phyloP scores from a whole-genome alignment of 163 green algal genomes.

The Trebouxiophyceae sp. region DNA sequence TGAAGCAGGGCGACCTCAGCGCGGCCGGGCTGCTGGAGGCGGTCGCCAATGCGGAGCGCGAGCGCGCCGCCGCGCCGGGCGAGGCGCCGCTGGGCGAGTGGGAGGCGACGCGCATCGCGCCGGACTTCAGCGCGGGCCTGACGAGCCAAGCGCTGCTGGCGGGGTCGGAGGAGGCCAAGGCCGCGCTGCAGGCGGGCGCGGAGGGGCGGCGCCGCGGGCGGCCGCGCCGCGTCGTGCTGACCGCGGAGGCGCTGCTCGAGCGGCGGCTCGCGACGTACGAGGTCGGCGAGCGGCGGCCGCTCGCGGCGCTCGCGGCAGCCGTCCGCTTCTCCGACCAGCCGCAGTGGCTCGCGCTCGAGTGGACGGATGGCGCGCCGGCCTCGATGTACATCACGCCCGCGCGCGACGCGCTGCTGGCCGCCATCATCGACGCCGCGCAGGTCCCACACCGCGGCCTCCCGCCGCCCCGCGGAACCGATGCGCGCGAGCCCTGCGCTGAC shows the following conservation, averaged over 20 bases:
- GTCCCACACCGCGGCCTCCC: slow-evolving; percentile 57
- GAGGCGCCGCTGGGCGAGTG: slow-evolving; percentile 61
- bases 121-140: background rate
- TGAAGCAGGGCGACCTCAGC: slow-evolving; percentile 11
- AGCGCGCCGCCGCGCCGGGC: slow-evolving; percentile 25
- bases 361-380: slow-evolving; percentile 44
- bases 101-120: slow-evolving; percentile 43
- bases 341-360: slow-evolving; percentile 69
- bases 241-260: slow-evolving; percentile 55
- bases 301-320: slow-evolving; percentile 39
- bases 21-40: slow-evolving; percentile 35
- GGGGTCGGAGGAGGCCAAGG: slow-evolving; percentile 4
- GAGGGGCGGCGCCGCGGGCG: slow-evolving; percentile 16
- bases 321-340: slow-evolving; percentile 52
- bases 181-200: slow-evolving; percentile 5
- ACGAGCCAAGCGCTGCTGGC: slow-evolving; percentile 9
- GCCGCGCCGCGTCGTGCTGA: slow-evolving; percentile 54
- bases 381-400: slow-evolving; percentile 51
- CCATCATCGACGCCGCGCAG: slow-evolving; percentile 63
- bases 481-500: slow-evolving; percentile 30
- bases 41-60: slow-evolving; percentile 39
- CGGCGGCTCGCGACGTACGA: slow-evolving; percentile 45
- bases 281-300: slow-evolving; percentile 40
- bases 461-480: slow-evolving; percentile 56
- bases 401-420: slow-evolving; percentile 61